Base-by-base conservation (phyloP, 2,329 filamentous ascomycete species). In the Ceratocystis eucalypticola region DNA sequence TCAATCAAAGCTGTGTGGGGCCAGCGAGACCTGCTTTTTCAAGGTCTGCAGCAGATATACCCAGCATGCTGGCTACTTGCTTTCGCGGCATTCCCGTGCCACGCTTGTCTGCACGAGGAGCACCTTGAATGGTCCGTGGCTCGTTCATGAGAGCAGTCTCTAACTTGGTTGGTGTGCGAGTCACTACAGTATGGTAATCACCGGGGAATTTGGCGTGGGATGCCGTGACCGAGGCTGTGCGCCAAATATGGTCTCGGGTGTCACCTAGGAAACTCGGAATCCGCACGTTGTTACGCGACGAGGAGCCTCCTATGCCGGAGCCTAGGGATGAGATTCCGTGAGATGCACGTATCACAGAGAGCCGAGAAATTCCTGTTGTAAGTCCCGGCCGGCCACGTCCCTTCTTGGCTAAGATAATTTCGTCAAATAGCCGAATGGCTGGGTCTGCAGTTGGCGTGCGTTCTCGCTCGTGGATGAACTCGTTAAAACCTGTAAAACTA, bases 91-190 rank as follows among this genome's bases (percentile, higher is more conserved):
- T 74, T 33, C 80, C 80, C 48, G 77, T 77, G 6, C 76, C 76
- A n/a, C 78, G 77, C 66, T 80, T 78, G 67, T 83, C 81, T 20
- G 81, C 79, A 44, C 83, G 78, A 28, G 91, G 91, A n/a, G 91
- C 86, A 45, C 92, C 92, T 74, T 96, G 91, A 48, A 96, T 93
- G 69, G 89, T 86, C 67, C 92, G 84, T 37, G 92, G 92, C 76
- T 96, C 92, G 74, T 91, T 90, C 91, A 97, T 96, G 61, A 96
- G 79, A 15, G 85, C 83, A 3, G 87, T 83, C 72, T 99, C 94
- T 8, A 99, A 81, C 72, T 89, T 92, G 6, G 89, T 85, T 4
- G 94, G 94, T 46, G 89, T 85, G 70, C 85, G 77, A 12, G 84
- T 84, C 65, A 84, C 78, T 15, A 85, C 79, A 41, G 80, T 76